Evolutionary conservation across 106 monocot species (phyloP).

Genomic region (Dioscorea dumetorum): DNA sequence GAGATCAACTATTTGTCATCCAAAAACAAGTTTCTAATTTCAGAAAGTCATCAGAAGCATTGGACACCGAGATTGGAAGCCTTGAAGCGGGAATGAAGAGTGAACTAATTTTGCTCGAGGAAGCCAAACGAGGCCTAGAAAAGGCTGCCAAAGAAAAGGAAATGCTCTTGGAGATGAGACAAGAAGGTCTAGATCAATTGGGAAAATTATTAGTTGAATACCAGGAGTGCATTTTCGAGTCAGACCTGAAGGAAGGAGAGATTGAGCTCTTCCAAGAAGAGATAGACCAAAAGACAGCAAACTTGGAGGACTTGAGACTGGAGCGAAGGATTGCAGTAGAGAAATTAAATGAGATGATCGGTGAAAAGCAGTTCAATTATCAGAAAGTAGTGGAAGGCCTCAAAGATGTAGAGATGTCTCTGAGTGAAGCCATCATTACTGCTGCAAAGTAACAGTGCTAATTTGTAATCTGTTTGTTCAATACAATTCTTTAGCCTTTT

Average conservation of each 20-base stretch:
- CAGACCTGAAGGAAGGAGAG: conserved; percentile 43
- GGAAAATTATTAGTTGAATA: conserved; percentile 40
- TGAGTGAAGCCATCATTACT: conserved; percentile 29
- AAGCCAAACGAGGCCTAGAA: conserved; percentile 20
- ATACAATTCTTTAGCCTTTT: not conserved
- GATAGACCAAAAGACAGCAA: conserved; percentile 12
- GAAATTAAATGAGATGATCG: conserved; percentile 16
- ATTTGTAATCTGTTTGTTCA: not conserved
- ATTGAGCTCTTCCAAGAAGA: conserved; percentile 30
- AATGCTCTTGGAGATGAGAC: conserved; percentile 23
- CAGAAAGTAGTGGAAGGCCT: conserved; percentile 26
- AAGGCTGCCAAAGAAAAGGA: conserved; percentile 28
- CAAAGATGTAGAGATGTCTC: conserved; percentile 13
- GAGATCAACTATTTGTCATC: conserved; percentile 19
- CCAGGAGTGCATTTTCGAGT: conserved; percentile 35
- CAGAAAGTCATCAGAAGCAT: conserved; percentile 16
- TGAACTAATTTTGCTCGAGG: conserved; percentile 16
- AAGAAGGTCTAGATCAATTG: conserved; percentile 18
- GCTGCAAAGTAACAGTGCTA: conserved; percentile 1
- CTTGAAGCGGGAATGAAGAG: conserved; percentile 22
- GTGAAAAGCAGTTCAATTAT: conserved; percentile 3
- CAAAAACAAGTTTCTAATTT: conserved; percentile 29
- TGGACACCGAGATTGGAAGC: conserved; percentile 22
- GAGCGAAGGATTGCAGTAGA: conserved; percentile 13
- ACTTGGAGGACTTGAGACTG: conserved; percentile 27